These are phyloP conservation scores for Polygonum aviculare DNA, from an alignment of 148 eudicot species.

Conservation along the genomic window DNA sequence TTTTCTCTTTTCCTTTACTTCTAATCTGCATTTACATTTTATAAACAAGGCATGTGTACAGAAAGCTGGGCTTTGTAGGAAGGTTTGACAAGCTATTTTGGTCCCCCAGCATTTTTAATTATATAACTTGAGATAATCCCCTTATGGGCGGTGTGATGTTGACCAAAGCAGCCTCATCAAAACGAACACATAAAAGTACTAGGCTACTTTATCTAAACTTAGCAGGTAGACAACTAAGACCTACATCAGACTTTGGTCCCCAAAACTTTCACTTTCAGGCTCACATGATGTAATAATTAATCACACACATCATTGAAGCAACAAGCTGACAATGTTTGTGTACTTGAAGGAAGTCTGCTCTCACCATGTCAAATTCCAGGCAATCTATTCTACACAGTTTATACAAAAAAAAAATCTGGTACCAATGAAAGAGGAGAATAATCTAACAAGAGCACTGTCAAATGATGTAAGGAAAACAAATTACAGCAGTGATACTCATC, in stretches of 20 bases:
- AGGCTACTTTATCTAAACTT: background rate
- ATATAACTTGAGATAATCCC: background rate
- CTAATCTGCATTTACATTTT: background rate
- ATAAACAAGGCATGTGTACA: background rate
- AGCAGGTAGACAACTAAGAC: background rate
- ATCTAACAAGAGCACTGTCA: background rate
- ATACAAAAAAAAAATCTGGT: background rate
- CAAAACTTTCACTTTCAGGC: background rate
- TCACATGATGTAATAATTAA: background rate
- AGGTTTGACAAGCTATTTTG: too few species aligned
- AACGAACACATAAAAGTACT: background rate
- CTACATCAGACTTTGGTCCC: conserved; percentile 3
- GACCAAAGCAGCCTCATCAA: background rate
- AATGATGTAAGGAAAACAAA: background rate
- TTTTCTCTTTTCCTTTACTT: background rate
- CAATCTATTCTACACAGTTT: background rate
- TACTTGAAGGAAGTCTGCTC: background rate
- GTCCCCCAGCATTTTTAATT: too few species aligned
- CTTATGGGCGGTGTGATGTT: background rate
- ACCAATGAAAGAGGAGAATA: background rate
- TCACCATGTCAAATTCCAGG: background rate
- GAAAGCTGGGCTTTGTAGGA: too few species aligned
- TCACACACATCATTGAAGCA: background rate
- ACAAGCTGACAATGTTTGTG: background rate
- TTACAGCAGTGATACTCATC: background rate